These are phyloP conservation scores for Grigorovia jiainica DNA, from an alignment of 805 yeast species.

Conservation along the genomic window DNA sequence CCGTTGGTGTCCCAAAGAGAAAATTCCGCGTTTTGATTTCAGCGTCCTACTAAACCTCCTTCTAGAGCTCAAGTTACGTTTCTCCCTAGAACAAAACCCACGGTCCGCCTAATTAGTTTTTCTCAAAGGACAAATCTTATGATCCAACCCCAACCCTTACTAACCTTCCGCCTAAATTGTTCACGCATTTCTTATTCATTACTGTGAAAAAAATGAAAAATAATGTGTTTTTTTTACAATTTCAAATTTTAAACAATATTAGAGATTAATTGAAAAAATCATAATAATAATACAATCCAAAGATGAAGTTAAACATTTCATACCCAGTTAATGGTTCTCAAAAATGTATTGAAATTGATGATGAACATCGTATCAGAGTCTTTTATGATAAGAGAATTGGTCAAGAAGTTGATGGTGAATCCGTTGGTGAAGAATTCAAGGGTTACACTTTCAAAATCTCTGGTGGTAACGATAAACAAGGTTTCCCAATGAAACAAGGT, in stretches of 20 bases:
- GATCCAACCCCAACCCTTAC: too few species aligned
- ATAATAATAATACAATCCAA: not conserved
- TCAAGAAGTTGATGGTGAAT: conserved; percentile 98
- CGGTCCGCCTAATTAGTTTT: too few species aligned
- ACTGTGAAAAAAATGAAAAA: not conserved
- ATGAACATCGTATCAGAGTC: conserved; percentile 96
- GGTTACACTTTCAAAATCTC: conserved; percentile 98
- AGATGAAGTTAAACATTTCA: conserved; percentile 84
- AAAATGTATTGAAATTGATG: conserved; percentile 95
- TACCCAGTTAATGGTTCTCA: conserved; percentile 99
- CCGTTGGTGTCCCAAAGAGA: too few species aligned
- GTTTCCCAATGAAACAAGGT: conserved; percentile 99
- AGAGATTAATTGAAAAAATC: not conserved
- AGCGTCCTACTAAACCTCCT: too few species aligned
- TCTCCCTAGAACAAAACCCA: too few species aligned
- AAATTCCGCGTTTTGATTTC: too few species aligned
- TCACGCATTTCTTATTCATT: not conserved
- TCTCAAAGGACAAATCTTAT: too few species aligned
- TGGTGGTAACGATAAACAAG: conserved; percentile 99
- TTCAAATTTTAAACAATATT: not conserved
- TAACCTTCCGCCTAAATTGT: not conserved
- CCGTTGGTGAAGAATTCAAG: conserved; percentile 97
- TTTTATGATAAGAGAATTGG: conserved; percentile 99
- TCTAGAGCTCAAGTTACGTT: too few species aligned
- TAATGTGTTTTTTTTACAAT: not conserved